Evolutionary conservation across 2,329 filamentous ascomycete species (phyloP).

Genomic region (Chaetomium globosum): DNA sequence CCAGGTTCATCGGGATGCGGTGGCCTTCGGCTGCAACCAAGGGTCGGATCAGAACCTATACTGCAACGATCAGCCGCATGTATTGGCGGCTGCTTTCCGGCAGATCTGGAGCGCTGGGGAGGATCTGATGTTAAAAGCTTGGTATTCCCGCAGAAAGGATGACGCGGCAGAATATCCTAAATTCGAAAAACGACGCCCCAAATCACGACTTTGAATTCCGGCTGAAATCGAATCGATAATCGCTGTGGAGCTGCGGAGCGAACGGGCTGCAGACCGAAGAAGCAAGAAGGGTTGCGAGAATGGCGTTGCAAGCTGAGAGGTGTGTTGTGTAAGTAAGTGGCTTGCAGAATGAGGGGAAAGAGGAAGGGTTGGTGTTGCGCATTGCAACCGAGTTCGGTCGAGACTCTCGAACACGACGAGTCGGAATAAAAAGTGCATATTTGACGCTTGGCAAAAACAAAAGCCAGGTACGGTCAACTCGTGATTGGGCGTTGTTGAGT

Average conservation of each 20-base stretch:
- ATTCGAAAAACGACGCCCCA: slow-evolving; percentile 28
- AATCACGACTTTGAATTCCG: slow-evolving; percentile 34
- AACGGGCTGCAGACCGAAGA: slow-evolving; percentile 27
- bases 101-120: slow-evolving; percentile 32
- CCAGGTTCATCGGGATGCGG: slow-evolving; percentile 8
- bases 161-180: slow-evolving; percentile 37
- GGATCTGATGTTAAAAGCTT: slow-evolving; percentile 23
- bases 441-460: background rate
- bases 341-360: background rate
- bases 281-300: slow-evolving; percentile 2
- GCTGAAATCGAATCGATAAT: slow-evolving; percentile 34
- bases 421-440: background rate
- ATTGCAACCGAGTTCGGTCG: background rate
- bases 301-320: background rate
- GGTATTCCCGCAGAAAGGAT: slow-evolving; percentile 31
- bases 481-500: background rate
- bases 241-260: slow-evolving; percentile 31
- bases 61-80: slow-evolving; percentile 30
- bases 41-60: slow-evolving; percentile 17
- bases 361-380: background rate
- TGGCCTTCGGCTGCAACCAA: slow-evolving; percentile 21
- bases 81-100: slow-evolving; percentile 35
- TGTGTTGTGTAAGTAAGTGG: background rate
- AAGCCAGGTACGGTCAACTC: background rate
- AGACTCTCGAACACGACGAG: background rate